These are phyloP conservation scores for Torulaspora globosa DNA, from an alignment of 1,139 yeast species.

Conservation along the genomic window DNA sequence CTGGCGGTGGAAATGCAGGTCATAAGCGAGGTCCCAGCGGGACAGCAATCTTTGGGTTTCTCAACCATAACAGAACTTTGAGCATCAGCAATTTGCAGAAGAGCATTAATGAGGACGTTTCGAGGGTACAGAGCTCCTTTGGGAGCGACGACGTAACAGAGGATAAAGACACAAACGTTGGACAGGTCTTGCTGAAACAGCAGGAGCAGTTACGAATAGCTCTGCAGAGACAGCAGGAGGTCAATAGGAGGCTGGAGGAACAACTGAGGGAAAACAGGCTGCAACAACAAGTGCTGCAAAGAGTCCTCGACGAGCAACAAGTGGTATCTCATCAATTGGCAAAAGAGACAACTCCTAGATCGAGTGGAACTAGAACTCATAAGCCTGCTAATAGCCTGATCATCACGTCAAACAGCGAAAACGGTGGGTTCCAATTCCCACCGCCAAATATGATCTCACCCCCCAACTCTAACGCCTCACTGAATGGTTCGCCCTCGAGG, in stretches of 20 bases:
- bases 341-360: constrained; percentile 5
- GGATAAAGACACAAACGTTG: constrained; percentile 16
- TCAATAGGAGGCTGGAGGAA: constrained; percentile 31
- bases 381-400: constrained; percentile 18
- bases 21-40: constrained; percentile 47
- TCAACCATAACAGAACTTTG: constrained; percentile 51
- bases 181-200: constrained; percentile 29
- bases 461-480: constrained; percentile 21
- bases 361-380: constrained; percentile 7
- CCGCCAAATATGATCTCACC: constrained; percentile 28
- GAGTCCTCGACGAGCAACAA: constrained; percentile 28
- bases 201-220: constrained; percentile 32
- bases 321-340: constrained; percentile 20
- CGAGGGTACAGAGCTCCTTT: not conserved
- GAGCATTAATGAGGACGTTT: constrained; percentile 3
- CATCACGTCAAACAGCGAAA: constrained; percentile 31
- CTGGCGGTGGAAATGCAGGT: not conserved
- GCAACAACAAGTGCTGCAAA: constrained; percentile 30
- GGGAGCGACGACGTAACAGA: constrained; percentile 1
- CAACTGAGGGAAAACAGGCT: constrained; percentile 29
- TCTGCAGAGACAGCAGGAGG: constrained; percentile 33
- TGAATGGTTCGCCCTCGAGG: constrained; percentile 30
- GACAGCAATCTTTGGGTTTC: constrained; percentile 61
- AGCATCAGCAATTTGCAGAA: constrained; percentile 30
- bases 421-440: constrained; percentile 35